phyloP scores from a whole-genome alignment of 2,329 filamentous ascomycete species.

The Aspergillus chevalieri region DNA sequence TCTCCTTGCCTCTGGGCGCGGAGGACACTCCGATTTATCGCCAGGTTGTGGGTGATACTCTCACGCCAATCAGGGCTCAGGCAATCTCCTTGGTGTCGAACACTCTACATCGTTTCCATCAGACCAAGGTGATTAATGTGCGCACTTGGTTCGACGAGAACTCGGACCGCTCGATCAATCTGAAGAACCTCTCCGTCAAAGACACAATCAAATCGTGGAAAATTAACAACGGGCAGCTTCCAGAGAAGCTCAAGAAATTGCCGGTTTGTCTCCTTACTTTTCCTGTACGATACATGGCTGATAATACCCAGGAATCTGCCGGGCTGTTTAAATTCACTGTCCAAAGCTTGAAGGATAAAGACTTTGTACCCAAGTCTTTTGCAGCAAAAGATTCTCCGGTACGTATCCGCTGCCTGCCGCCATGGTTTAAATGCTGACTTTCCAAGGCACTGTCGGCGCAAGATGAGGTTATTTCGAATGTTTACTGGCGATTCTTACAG shows the following conservation, averaged over 20 bases:
- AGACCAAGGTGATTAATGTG: constrained; percentile 69
- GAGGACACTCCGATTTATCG: constrained; percentile 74
- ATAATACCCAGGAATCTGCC: constrained; percentile 16
- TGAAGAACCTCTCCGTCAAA: constrained; percentile 51
- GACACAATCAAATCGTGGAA: constrained; percentile 62
- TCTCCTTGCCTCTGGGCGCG: constrained; percentile 80
- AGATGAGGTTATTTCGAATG: constrained; percentile 66
- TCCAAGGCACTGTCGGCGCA: constrained; percentile 52
- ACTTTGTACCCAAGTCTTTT: constrained; percentile 65
- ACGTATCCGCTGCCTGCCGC: constrained; percentile 7
- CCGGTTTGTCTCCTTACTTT: constrained; percentile 15
- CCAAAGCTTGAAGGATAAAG: constrained; percentile 59
- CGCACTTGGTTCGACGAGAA: constrained; percentile 79
- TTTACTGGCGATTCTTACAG: constrained; percentile 83
- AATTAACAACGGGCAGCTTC: constrained; percentile 52
- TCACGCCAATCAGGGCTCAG: constrained; percentile 69
- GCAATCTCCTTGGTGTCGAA: constrained; percentile 72
- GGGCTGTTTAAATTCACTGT: constrained; percentile 43
- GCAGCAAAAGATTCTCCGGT: constrained; percentile 47
- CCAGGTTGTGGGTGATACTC: constrained; percentile 65
- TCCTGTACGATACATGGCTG: neutral
- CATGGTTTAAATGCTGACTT: constrained; percentile 5
- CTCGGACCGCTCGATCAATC: constrained; percentile 59
- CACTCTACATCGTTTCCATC: constrained; percentile 74
- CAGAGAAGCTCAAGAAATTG: constrained; percentile 36